These are phyloP conservation scores for Ceratorhiza oryzae-sativae DNA, from an alignment of 1,284 basidiomycete genomes.

Conservation along the genomic window DNA sequence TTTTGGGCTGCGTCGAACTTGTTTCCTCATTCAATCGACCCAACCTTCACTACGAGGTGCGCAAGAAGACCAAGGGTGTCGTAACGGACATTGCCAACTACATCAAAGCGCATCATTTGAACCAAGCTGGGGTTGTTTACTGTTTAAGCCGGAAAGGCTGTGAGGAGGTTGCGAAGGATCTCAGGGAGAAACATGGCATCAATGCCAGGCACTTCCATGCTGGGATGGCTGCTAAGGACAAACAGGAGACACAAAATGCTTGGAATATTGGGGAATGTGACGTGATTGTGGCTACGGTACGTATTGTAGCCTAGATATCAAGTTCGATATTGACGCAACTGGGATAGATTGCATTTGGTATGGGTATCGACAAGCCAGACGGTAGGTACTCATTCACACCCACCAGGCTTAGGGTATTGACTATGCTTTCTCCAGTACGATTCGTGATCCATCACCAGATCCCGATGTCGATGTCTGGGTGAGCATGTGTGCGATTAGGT, in stretches of 20 bases:
- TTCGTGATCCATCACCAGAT: slow-evolving; percentile 80
- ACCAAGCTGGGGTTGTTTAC: slow-evolving; percentile 88
- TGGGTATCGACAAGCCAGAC: slow-evolving; percentile 95
- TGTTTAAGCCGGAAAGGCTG: slow-evolving; percentile 75
- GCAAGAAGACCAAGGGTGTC: slow-evolving; percentile 63
- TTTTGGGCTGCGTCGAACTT: slow-evolving; percentile 67
- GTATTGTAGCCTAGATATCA: slow-evolving; percentile 39
- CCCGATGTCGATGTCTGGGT: slow-evolving; percentile 74
- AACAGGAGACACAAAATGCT: slow-evolving; percentile 66
- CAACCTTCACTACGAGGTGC: slow-evolving; percentile 86
- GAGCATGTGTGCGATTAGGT: slow-evolving; percentile 42
- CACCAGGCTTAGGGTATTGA: not conserved
- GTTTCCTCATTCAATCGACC: slow-evolving; percentile 91
- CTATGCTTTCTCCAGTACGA: slow-evolving; percentile 58
- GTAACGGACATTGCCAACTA: slow-evolving; percentile 74
- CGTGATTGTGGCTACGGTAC: slow-evolving; percentile 88
- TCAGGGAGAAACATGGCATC: slow-evolving; percentile 66
- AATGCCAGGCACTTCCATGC: slow-evolving; percentile 89
- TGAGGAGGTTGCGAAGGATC: slow-evolving; percentile 76
- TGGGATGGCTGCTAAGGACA: slow-evolving; percentile 70
- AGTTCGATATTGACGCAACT: slow-evolving; percentile 25
- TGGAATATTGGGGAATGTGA: slow-evolving; percentile 80
- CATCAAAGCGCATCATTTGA: slow-evolving; percentile 66
- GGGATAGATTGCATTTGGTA: slow-evolving; percentile 85
- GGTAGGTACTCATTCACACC: slow-evolving; percentile 54